Base-by-base conservation (phyloP, 139 green algal species). In the Pycnococcus provasolii region DNA sequence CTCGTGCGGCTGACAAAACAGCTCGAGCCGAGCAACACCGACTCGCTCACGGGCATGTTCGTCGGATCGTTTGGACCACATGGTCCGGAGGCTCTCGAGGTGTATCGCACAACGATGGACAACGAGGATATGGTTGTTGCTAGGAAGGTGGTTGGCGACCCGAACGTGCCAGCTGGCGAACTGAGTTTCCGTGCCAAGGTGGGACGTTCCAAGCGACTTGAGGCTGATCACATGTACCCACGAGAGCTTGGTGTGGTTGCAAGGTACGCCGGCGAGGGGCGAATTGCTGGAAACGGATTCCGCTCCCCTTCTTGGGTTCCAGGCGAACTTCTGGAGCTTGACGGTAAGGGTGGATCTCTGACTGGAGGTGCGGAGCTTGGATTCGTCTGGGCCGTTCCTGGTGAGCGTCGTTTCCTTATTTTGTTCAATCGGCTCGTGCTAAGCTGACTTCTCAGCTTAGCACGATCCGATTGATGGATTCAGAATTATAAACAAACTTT, bases 61-160 rank as follows among this genome's bases (percentile, higher is more conserved):
- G 53, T 96, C 6, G 91, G 88, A 53, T 71, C 77, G 7, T 97
- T 95, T 73, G 91, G 91, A 1, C 80, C 85, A 1, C 88, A 96
- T 71, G 91, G 88, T 43, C 80, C 84, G 5, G 89, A 96, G 79
- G 58, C 92, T 45, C 72, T 96, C n/a, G 84, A 80, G 45, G 64
- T 96, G 6, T 11, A 40, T 4, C 78, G 76, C 37, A 67, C 67
- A 11, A 37, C n/a, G 45, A 78, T 58, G 65, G 68, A 72, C 13
- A 62, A 65, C 39, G 68, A 73, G 39, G 66, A 62, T n/a, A 41
- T 54, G 13, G 40, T 11, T 39, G 42, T 79, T 41, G 91, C 64
- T 4, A 69, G 78, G 40, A 96, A 96, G 71, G 53, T 97, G 4
- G 96, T 89, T 4, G 91, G 91, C 1, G 91, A 96, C 74, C 63